Evolutionary conservation across 1,139 yeast species (phyloP).

Genomic region (Kazachstania sp.): DNA sequence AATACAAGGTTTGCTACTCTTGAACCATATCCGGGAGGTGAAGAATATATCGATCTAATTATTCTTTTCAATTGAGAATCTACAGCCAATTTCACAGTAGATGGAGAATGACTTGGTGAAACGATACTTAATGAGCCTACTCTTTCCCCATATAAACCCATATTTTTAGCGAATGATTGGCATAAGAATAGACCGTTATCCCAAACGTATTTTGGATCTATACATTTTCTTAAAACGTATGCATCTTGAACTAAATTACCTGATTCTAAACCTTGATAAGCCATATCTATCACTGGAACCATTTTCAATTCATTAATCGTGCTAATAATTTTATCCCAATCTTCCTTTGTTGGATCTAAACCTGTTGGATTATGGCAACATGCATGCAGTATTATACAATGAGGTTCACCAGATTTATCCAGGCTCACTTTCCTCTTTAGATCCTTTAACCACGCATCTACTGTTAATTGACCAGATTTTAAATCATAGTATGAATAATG

Average conservation of each 20-base stretch:
- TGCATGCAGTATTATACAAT: slow-evolving; percentile 72
- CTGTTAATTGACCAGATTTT: slow-evolving; percentile 39
- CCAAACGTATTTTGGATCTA: slow-evolving; percentile 23
- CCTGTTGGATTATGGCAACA: slow-evolving; percentile 98
- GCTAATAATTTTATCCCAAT: slow-evolving; percentile 67
- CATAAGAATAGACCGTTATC: slow-evolving; percentile 53
- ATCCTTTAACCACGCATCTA: slow-evolving; percentile 41
- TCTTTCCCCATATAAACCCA: slow-evolving; percentile 96
- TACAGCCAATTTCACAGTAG: slow-evolving; percentile 34
- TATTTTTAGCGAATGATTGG: slow-evolving; percentile 92
- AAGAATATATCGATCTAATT: slow-evolving; percentile 81
- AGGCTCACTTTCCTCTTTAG: slow-evolving; percentile 39
- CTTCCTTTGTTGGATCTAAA: slow-evolving; percentile 70
- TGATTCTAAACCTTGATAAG: slow-evolving; percentile 88
- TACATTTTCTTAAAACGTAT: slow-evolving; percentile 36
- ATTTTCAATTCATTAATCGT: slow-evolving; percentile 48
- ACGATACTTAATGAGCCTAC: slow-evolving; percentile 67
- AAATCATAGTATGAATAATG: slow-evolving; percentile 44
- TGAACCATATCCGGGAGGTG: slow-evolving; percentile 93
- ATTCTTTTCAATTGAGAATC: slow-evolving; percentile 66
- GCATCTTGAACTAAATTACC: slow-evolving; percentile 54
- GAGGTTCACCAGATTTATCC: slow-evolving; percentile 34
- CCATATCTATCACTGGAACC: slow-evolving; percentile 78
- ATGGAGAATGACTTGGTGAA: slow-evolving; percentile 34
- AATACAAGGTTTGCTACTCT: slow-evolving; percentile 75